Evolutionary conservation across 2,329 filamentous ascomycete genomes (phyloP), one percentile per base, ranked within the genome.

Genomic region (Akanthomyces muscarius): DNA sequence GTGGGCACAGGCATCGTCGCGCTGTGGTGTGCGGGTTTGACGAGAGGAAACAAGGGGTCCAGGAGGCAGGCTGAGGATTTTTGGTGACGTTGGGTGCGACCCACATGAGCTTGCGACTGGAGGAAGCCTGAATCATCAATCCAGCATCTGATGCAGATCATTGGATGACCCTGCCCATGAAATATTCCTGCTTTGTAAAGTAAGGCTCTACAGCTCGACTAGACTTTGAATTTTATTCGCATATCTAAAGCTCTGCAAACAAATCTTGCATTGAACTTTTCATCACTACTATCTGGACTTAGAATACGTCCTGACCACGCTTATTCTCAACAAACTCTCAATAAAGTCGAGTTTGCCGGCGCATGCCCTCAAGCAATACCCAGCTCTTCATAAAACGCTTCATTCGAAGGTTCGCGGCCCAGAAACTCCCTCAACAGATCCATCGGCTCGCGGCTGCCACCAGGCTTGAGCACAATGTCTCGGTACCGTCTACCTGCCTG

Each of bases 361-460:
- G 8, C 33, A 36, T 36, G 10, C 50, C 13, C 50, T 54, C 30
- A 54, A 54, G 53, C 38, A 47, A 75, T 65, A 2, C 89, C 89
- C 55, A 92, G 76, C 71, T 91, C 89, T 74, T 84, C 82, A 74
- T 90, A 91, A 69, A 92, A 92, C 1, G 89, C 86, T 71, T 91
- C 87, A 0, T 83, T 86, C 70, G 82, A 89, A 1, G 89, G 89
- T 74, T 87, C 83, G 66, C 89, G 78, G 2, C 89, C 89, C 61
- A 92, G 74, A 76, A 91, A 91, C 66, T 90, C 83, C 76, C 88
- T 85, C 60, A 92, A 75, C 2, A 86, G 88, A 67, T 83, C 78
- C 89, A 91, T 91, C 78, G 91, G 89, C 70, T 91, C 89, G 73
- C 87, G 86, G 65, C 83, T 86, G 0, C 89, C 89, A 44, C 89